A percentile compares a stretch with the other conserved stretches of the same genome.
Evolutionary conservation across 495 filamentous ascomycete genomes (phyloP).

Genomic region (Neohortaea acidophila): DNA sequence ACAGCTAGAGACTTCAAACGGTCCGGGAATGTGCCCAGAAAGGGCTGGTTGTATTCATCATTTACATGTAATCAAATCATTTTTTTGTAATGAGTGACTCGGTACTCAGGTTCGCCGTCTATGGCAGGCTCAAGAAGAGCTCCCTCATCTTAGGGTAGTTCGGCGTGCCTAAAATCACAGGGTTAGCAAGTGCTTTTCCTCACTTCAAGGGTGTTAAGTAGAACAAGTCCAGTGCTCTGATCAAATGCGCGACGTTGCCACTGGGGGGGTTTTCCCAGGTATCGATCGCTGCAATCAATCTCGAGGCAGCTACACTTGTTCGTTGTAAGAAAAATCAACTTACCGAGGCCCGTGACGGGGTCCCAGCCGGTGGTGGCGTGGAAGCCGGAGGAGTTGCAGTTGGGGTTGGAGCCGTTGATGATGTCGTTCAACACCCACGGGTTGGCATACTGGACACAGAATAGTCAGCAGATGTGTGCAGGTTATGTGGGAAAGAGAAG

Average conservation of each 20-base stretch:
- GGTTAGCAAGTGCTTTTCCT: too few relatives aligned
- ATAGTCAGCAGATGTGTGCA: neutral
- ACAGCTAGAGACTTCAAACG: too few relatives aligned
- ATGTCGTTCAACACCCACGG: slow-evolving; percentile 48
- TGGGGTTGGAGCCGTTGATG: slow-evolving; percentile 41
- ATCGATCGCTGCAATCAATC: too few relatives aligned
- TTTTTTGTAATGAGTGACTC: too few relatives aligned
- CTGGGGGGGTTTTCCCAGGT: neutral
- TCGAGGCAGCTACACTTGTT: too few relatives aligned
- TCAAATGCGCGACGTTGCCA: neutral
- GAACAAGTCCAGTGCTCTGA: neutral
- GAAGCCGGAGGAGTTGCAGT: slow-evolving; percentile 34
- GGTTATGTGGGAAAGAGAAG: neutral
- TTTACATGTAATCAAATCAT: too few relatives aligned
- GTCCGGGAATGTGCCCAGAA: too few relatives aligned
- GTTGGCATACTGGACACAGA: slow-evolving; percentile 18
- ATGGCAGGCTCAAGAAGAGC: slow-evolving; percentile 21
- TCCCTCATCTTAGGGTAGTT: slow-evolving; percentile 24
- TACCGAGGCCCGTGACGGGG: slow-evolving; percentile 24
- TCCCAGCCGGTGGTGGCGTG: slow-evolving; percentile 18
- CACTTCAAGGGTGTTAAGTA: too few relatives aligned
- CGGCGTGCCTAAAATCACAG: slow-evolving; percentile 25
- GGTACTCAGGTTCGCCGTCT: too few relatives aligned
- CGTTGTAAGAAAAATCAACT: too few relatives aligned
- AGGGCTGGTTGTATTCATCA: too few relatives aligned